A percentile compares a stretch with the other conserved stretches of the same genome.
Evolutionary conservation across 2,329 filamentous ascomycete species (phyloP).

Genomic region (Aspergillus eucalypticola): DNA sequence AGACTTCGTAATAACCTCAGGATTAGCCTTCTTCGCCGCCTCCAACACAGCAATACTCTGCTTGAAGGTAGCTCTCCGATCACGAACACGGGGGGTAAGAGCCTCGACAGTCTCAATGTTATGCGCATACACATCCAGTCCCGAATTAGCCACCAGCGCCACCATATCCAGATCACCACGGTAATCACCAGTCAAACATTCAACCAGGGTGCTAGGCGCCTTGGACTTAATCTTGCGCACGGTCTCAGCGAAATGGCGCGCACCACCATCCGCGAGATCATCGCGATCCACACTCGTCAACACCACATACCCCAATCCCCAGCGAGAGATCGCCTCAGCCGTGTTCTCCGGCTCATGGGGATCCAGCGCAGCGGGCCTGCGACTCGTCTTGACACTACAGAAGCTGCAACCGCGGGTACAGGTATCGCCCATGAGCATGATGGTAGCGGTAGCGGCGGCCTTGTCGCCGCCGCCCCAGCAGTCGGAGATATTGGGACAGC

Average conservation of each 20-base stretch:
- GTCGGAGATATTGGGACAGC: constrained; percentile 95
- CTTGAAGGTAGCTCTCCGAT: constrained; percentile 84
- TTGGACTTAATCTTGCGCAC: constrained; percentile 91
- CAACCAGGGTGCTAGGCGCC: constrained; percentile 48
- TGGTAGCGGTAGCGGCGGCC: constrained; percentile 89
- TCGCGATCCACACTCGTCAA: constrained; percentile 92
- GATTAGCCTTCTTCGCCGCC: constrained; percentile 75
- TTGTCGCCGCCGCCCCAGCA: constrained; percentile 95
- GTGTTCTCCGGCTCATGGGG: constrained; percentile 96
- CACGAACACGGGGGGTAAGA: constrained; percentile 84
- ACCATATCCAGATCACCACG: constrained; percentile 85
- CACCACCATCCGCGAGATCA: constrained; percentile 85
- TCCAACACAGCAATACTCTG: constrained; percentile 79
- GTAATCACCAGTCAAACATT: constrained; percentile 73
- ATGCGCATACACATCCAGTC: constrained; percentile 94
- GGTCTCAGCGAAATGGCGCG: constrained; percentile 87
- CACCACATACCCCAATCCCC: constrained; percentile 95
- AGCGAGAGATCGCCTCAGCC: constrained; percentile 85
- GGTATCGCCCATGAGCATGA: constrained; percentile 99
- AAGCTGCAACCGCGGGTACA: constrained; percentile 96
- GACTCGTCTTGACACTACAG: constrained; percentile 91
- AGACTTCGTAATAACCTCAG: constrained; percentile 92
- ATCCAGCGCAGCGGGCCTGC: constrained; percentile 76
- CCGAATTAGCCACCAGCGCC: constrained; percentile 76
- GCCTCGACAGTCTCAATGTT: constrained; percentile 95